Evolutionary conservation across 164 flowering plant species (phyloP), one percentile per base, ranked within the genome.

Genomic region (Amborella trichopoda): DNA sequence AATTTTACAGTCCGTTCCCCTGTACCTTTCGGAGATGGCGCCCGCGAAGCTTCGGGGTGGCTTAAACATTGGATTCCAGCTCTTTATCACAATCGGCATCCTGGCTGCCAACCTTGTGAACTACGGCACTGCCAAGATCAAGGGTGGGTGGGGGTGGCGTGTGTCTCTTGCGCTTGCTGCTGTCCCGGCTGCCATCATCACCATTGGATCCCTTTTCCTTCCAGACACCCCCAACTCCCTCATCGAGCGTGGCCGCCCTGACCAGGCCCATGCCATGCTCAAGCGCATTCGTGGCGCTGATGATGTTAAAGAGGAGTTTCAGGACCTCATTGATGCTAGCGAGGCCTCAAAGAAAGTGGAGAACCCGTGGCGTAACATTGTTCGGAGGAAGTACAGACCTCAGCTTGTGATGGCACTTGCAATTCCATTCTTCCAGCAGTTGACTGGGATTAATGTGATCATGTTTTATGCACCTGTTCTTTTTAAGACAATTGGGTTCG

Each of bases 381-480:
- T 44, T 11, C 2, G n/a, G 32, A 22, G 49, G 28, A 53, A 53
- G 49, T 25, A 53, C 41, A 11, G 57, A 26, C 49, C 57, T 11
- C 57, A 34, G n/a, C 41, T 53, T 2, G 25, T 34, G 1, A 53
- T 53, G 57, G 48, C 57, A 2, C 44, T 44, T 19, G 18, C 11
- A 5, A 53, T 53, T 13, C 57, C 57, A 21, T 36, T 50, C 50
- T 44, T 57, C 23, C 61, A 57, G 37, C 61, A 53, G 28, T 21
- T 53, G 6, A 53, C 50, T 2, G 57, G 57, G 18, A 53, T 53
- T 21, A 53, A 53, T 27, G 49, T 50, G 22, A 44, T 57, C 27
- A 57, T 57, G 54, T 50, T 57, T 38, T 57, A 57, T 10, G 61
- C 55, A 0, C 55, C 61, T 2, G 55, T 57, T 5, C 44, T 57